Base-by-base conservation (phyloP, 148 eudicot genomes). In the Diospyros kaki region DNA sequence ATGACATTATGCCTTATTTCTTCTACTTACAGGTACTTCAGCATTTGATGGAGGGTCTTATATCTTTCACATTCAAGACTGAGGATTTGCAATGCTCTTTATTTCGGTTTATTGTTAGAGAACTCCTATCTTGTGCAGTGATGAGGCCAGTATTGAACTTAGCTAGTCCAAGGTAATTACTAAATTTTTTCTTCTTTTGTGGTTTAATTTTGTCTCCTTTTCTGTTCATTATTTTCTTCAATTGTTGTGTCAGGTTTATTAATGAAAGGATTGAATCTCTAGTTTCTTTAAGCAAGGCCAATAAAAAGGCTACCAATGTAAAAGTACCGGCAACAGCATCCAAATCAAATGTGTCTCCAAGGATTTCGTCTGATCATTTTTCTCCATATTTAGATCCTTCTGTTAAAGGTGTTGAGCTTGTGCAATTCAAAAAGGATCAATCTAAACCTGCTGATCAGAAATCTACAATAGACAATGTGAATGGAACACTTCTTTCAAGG, bases 101-200 rank as follows among this genome's bases (percentile, higher is more conserved):
- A 77, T 95, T 95, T 64, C 94, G 83, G 58, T 90, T 81, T 82
- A 83, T 87, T 75, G 81, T 87, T 68, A 81, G 97, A 71, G 99
- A 95, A 80, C 96, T 95, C 78, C 97, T 95, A 82, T 93, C 98
- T 70, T 93, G 98, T 88, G 92, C 90, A 74, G 91, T 95, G 28
- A 81, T 95, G 50, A 87, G 91, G 64, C 98, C 99, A 43, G 89
- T 95, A 43, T 66, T 95, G 76, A 95, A 95, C 82, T 81, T 95
- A 75, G 97, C 87, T 77, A 95, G 69, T 85, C 99, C 97, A 74
- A 95, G 94, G 99, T 95, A 72, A 68, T 50, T 11, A n/a, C 73
- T 58, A 38, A 52, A 43, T 50, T 75, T 56, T n/a, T 39, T 60
- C 42, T 66, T 56, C 14, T 69, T 77, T 71, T 68, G 55, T 1